Evolutionary conservation across 106 monocot species (phyloP).

Genomic region (Chionographis japonica): DNA sequence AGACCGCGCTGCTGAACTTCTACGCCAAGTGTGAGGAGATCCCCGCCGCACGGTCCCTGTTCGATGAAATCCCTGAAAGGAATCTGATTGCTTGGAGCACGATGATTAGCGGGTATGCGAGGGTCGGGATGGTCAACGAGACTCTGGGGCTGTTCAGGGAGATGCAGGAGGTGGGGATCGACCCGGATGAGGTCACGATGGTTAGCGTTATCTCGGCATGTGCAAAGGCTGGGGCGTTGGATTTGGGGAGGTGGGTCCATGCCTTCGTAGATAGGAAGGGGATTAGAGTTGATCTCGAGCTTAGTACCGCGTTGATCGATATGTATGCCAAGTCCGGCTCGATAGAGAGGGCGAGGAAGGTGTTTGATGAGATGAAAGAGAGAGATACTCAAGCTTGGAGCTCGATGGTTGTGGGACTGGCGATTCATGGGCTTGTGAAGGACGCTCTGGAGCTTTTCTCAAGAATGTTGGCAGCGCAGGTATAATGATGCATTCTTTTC

Average conservation of each 20-base stretch:
- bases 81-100: conserved; percentile 86
- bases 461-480: conserved; percentile 61
- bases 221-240: conserved; percentile 76
- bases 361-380: conserved; percentile 59
- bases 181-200: conserved; percentile 92
- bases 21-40: conserved; percentile 85
- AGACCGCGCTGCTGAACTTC: conserved; percentile 57
- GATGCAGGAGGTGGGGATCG: conserved; percentile 60
- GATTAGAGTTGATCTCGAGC: conserved; percentile 67
- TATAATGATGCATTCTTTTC: conserved; percentile 1
- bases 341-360: conserved; percentile 53
- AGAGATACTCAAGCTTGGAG: conserved; percentile 82
- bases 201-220: conserved; percentile 91
- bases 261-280: conserved; percentile 62
- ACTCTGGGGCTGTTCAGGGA: conserved; percentile 67
- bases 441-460: conserved; percentile 71
- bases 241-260: conserved; percentile 84
- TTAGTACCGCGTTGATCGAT: conserved; percentile 73
- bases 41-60: conserved; percentile 39
- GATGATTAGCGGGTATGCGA: conserved; percentile 87
- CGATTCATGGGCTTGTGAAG: conserved; percentile 71
- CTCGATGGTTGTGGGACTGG: conserved; percentile 77
- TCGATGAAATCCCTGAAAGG: conserved; percentile 63
- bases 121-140: conserved; percentile 75
- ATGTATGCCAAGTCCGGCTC: conserved; percentile 85